Percentiles rank a stretch among this genome's conserved stretches.
Conservation (phyloP, 345 rosid genomes). For the Diplotaxis tenuifolia region DNA sequence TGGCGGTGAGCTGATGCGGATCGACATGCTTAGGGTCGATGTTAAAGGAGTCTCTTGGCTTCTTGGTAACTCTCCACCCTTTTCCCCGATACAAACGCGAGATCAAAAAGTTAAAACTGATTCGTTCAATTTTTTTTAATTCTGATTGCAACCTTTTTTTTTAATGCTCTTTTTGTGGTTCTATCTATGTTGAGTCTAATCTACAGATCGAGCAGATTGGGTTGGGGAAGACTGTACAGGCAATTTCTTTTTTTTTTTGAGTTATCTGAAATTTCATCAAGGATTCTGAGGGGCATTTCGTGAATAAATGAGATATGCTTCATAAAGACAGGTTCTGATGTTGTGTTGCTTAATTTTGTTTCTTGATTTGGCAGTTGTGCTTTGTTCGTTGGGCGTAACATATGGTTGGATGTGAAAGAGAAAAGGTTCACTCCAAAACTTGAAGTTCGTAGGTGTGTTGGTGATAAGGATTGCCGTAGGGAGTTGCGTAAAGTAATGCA, state of each 20-base stretch:
- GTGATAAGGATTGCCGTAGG: no score
- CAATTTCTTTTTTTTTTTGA: slow-evolving; percentile 69
- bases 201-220: slow-evolving; percentile 63
- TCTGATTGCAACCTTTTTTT: slow-evolving; percentile 56
- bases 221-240: slow-evolving; percentile 86
- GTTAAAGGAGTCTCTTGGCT: no score
- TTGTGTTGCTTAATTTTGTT: no score
- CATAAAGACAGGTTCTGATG: no score
- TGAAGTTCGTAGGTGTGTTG: slow-evolving; percentile 62
- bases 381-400: no score
- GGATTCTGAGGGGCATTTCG: no score
- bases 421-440: slow-evolving; percentile 66
- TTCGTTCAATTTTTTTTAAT: neutral
- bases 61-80: slow-evolving; percentile 45
- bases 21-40: no score
- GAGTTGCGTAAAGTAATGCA: no score
- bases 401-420: slow-evolving; percentile 86
- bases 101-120: neutral
- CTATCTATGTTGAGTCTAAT: slow-evolving; percentile 6
- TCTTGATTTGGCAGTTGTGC: no score
- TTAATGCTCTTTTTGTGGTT: neutral
- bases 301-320: no score
- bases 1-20: no score
- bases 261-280: no score
- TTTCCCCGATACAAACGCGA: neutral